Evolutionary conservation across 805 yeast genomes (phyloP).

Genomic region (Metschnikowia lochheadii): DNA sequence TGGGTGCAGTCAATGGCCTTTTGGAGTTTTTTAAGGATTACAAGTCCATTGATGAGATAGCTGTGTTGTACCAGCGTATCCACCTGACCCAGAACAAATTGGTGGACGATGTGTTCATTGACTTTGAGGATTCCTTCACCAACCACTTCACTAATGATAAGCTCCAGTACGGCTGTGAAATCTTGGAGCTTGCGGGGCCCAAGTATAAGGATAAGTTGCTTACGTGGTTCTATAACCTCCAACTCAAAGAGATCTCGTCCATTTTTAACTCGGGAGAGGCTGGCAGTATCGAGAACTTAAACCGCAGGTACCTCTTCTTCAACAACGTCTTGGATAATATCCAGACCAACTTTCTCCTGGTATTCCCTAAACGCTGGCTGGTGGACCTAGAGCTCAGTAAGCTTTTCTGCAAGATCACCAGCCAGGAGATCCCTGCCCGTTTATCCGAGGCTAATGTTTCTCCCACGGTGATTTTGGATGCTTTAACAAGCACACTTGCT

Average conservation of each 20-base stretch:
- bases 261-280: conserved; percentile 91
- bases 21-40: conserved; percentile 72
- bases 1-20: conserved; percentile 71
- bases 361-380: conserved; percentile 72
- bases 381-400: conserved; percentile 58
- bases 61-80: conserved; percentile 57
- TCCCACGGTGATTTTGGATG: conserved; percentile 60
- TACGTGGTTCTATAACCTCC: conserved; percentile 67
- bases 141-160: conserved; percentile 27
- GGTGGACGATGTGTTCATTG: conserved; percentile 66
- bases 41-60: conserved; percentile 78
- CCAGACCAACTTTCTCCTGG: conserved; percentile 45
- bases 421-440: conserved; percentile 57
- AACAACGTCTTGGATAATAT: conserved; percentile 62
- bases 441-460: conserved; percentile 44
- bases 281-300: conserved; percentile 83
- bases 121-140: conserved; percentile 52
- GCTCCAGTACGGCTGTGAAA: conserved; percentile 61
- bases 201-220: conserved; percentile 55
- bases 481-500: conserved; percentile 74
- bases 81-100: conserved; percentile 56
- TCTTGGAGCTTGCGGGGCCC: conserved; percentile 62
- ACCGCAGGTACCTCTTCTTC: conserved; percentile 77
- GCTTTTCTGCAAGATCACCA: conserved; percentile 65
- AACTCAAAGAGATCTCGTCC: conserved; percentile 66